phyloP scores from a whole-genome alignment of 371 early-diverging fungal genomes.

The Scutellospora calospora region DNA sequence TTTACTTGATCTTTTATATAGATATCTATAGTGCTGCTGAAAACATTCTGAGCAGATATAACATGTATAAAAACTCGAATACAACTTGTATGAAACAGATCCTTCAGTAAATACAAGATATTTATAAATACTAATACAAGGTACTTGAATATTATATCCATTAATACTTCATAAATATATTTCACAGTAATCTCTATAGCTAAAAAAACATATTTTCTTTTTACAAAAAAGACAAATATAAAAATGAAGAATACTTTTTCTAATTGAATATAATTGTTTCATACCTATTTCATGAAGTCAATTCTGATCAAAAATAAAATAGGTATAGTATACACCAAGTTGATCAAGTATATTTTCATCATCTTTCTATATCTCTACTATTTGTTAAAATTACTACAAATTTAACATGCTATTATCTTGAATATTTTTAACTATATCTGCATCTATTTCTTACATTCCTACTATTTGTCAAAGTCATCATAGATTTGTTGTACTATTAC shows the following conservation, averaged over 20 bases:
- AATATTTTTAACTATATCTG: neutral
- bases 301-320: constrained; percentile 17
- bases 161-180: neutral
- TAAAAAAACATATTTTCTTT: neutral
- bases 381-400: no score
- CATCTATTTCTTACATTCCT: constrained; percentile 17
- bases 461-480: neutral
- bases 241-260: neutral
- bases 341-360: no score
- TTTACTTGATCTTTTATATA: no score
- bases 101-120: no score
- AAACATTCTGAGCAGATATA: no score
- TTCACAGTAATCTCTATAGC: neutral
- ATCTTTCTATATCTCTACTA: no score
- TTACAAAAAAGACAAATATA: neutral
- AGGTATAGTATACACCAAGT: neutral
- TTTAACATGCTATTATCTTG: neutral
- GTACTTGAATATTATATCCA: constrained; percentile 11
- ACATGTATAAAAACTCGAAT: no score
- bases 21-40: no score
- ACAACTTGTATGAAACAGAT: no score
- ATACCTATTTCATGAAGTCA: neutral
- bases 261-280: neutral
- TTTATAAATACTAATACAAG: neutral
- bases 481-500: neutral